Base-by-base conservation (phyloP, 768 basidiomycete genomes). In the Hydnomerulius pinastri region DNA sequence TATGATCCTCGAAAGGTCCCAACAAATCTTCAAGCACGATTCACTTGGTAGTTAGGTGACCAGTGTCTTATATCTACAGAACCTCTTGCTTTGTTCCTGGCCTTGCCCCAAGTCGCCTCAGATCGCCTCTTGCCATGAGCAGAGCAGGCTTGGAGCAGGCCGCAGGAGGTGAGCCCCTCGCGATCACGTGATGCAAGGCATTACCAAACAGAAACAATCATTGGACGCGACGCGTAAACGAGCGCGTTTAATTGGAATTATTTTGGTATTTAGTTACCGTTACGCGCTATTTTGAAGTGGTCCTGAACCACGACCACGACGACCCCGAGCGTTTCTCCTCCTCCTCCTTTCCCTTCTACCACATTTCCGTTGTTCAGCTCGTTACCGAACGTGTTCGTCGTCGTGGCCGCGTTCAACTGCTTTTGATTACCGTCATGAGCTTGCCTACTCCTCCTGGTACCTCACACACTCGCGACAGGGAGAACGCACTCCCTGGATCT, bases 401-500 rank as follows among this genome's bases (percentile, higher is more conserved):
- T 44, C 45, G 48, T 53, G 51, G 47, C 48, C 43, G 32, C 43
- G 52, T 21, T 39, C 47, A 43, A 46, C 27, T 45, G 43, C 38
- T 56, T 41, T 15, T 24, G 4, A 24, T 49, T 52, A 17, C 47
- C 25, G 20, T 43, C 50, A 61, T 65, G 60, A 82, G 81, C 73
- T 77, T 87, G 21, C 76, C 75, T 6, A 86, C 85, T 0, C 86
- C 86, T 10, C 86, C 86, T 4, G 70, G 70, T 47, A 78, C 85
- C 4, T 73, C 77, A 6, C 83, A 83, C 7, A 83, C 82, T 45
- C 59, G 57, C 21, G 78, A 83, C 63, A 84, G 82, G 63, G 82
- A 82, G 55, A 76, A 74, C 59, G 66, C 72, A 33, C 57, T 71
- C 30, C 65, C 68, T 39, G 64, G 69, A 2, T 56, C 67, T 15